Conservation (phyloP, 2,329 filamentous ascomycete species). For the Neodidymelliopsis sp. region DNA sequence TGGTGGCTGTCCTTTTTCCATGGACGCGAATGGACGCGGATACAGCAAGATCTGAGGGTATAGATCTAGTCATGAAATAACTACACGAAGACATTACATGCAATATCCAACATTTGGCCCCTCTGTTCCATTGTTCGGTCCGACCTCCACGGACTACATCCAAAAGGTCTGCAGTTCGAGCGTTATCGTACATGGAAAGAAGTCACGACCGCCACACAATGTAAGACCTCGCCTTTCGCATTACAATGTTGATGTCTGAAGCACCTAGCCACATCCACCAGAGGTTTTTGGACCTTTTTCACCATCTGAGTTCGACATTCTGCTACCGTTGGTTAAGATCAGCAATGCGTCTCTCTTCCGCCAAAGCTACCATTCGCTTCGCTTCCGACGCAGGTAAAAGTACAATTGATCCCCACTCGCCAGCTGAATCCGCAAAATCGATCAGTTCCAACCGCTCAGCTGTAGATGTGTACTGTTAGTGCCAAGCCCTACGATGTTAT, state of each 20-base stretch:
- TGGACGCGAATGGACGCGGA: constrained; percentile 10
- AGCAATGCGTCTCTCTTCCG: constrained; percentile 26
- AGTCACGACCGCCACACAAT: no score
- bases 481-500: no score
- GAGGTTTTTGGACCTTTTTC: no score
- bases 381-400: constrained; percentile 30
- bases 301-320: no score
- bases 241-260: no score
- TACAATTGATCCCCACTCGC: constrained; percentile 38
- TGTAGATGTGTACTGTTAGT: constrained; percentile 1
- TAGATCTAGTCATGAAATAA: constrained; percentile 5
- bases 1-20: constrained; percentile 20
- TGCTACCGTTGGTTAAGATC: constrained; percentile 6
- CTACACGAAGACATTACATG: background rate
- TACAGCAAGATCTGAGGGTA: constrained; percentile 1
- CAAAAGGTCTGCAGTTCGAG: no score
- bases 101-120: no score
- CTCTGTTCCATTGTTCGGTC: no score
- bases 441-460: constrained; percentile 27
- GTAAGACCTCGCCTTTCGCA: no score
- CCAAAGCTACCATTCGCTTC: constrained; percentile 28
- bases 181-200: no score
- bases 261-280: no score
- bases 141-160: no score
- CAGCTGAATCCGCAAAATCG: constrained; percentile 36